Conservation (phyloP, 768 basidiomycete genomes). For the Boletus coccyginus region DNA sequence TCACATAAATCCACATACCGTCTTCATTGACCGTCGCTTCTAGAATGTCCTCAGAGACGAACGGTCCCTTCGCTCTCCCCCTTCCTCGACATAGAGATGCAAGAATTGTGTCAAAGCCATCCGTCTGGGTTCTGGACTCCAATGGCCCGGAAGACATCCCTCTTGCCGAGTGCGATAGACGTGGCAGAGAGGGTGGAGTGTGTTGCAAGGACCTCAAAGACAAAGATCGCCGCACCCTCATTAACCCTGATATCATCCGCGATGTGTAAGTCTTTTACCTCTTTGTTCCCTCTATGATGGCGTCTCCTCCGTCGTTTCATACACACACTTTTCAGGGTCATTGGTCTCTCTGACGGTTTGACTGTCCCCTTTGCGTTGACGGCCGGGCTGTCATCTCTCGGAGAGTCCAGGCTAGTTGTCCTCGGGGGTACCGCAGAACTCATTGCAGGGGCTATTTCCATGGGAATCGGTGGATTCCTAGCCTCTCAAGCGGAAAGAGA, state of each 20-base stretch:
- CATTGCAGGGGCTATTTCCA: slow-evolving; percentile 93
- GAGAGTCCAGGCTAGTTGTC: slow-evolving; percentile 88
- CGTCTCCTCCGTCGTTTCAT: neutral
- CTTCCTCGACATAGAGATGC: slow-evolving; percentile 17
- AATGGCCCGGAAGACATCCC: slow-evolving; percentile 37
- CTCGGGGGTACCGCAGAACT: slow-evolving; percentile 95
- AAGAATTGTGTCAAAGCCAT: slow-evolving; percentile 36
- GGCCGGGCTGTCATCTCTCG: slow-evolving; percentile 85
- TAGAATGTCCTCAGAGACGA: slow-evolving; percentile 19
- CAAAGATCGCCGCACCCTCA: slow-evolving; percentile 73
- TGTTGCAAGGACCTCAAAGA: slow-evolving; percentile 89
- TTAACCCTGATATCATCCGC: slow-evolving; percentile 85
- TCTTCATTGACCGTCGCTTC: neutral
- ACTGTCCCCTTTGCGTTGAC: slow-evolving; percentile 92
- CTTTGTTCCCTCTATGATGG: neutral
- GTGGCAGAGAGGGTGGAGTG: slow-evolving; percentile 55
- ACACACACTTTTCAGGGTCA: slow-evolving; percentile 50
- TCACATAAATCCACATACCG: neutral
- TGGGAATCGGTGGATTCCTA: slow-evolving; percentile 98
- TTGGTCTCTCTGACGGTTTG: slow-evolving; percentile 87
- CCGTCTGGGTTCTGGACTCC: slow-evolving; percentile 65
- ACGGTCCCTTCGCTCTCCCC: slow-evolving; percentile 14
- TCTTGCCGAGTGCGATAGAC: slow-evolving; percentile 55
- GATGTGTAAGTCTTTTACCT: slow-evolving; percentile 60
- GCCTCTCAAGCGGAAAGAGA: slow-evolving; percentile 97